Evolutionary conservation across 2,329 filamentous ascomycete species (phyloP).

Genomic region (Epichloe hybrida): DNA sequence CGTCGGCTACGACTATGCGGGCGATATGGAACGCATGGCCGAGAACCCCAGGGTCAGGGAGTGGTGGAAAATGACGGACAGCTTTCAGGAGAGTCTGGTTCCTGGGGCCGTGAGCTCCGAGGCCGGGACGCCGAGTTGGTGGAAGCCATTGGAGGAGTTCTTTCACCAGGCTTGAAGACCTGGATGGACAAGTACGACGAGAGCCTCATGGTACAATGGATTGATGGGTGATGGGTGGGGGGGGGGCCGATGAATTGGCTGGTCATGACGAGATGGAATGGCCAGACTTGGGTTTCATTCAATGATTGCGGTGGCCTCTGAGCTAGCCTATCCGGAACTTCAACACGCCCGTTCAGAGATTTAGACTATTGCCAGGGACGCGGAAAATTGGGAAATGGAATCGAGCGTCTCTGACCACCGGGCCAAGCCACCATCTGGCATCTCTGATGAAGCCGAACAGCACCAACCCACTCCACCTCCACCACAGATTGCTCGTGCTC

Average conservation of each 20-base stretch:
- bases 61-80: slow-evolving; percentile 74
- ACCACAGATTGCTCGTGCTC: too few species aligned
- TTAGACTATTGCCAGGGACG: too few species aligned
- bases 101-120: slow-evolving; percentile 45
- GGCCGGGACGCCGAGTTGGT: slow-evolving; percentile 50
- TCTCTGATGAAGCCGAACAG: too few species aligned
- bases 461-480: too few species aligned
- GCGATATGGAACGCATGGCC: slow-evolving; percentile 64
- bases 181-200: neutral
- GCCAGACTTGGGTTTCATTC: too few species aligned
- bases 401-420: too few species aligned
- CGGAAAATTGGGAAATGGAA: too few species aligned
- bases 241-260: neutral
- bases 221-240: too few species aligned
- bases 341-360: too few species aligned
- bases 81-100: slow-evolving; percentile 54
- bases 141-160: slow-evolving; percentile 55
- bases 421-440: too few species aligned
- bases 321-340: too few species aligned
- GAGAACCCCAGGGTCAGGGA: slow-evolving; percentile 58
- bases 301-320: too few species aligned
- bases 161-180: slow-evolving; percentile 41
- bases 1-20: slow-evolving; percentile 56
- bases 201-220: neutral
- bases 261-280: neutral